These are phyloP conservation scores for Psidium friedrichsthalianum DNA, from an alignment of 345 rosid genomes.

Conservation along the genomic window DNA sequence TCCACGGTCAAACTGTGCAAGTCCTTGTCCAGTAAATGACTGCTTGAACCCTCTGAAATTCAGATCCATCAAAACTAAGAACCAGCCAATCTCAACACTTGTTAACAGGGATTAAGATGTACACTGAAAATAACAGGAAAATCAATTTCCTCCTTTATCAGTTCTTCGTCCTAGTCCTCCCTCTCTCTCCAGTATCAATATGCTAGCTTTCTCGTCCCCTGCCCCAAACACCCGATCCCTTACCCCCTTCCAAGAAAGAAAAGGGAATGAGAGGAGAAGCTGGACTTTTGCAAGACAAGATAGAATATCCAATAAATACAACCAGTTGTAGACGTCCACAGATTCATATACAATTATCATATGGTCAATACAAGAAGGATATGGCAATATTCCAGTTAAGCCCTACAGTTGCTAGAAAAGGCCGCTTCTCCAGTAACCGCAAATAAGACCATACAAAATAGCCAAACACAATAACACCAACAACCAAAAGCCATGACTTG, in stretches of 20 bases:
- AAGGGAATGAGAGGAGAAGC: not conserved
- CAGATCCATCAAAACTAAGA: not conserved
- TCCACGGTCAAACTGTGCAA: slow-evolving; percentile 70
- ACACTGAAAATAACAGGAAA: not conserved
- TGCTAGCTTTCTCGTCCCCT: not conserved
- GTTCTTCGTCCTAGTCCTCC: not conserved
- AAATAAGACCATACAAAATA: not conserved
- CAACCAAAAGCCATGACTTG: not conserved
- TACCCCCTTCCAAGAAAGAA: not conserved
- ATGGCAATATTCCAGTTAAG: not conserved
- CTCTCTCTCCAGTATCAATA: not conserved
- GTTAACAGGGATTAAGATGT: not conserved
- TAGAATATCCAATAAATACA: not conserved
- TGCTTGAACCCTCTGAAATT: slow-evolving; percentile 51
- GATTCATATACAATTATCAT: not conserved
- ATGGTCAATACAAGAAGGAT: not conserved
- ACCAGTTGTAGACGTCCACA: not conserved
- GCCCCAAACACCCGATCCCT: not conserved
- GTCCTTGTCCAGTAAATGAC: slow-evolving; percentile 48
- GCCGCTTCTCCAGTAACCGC: not conserved
- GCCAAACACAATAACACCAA: not conserved
- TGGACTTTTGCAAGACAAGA: not conserved
- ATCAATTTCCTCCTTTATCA: not conserved
- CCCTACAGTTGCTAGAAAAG: not conserved
- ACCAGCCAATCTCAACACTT: not conserved